Conservation (phyloP, 495 filamentous ascomycete species). For the Xylaria grammica region DNA sequence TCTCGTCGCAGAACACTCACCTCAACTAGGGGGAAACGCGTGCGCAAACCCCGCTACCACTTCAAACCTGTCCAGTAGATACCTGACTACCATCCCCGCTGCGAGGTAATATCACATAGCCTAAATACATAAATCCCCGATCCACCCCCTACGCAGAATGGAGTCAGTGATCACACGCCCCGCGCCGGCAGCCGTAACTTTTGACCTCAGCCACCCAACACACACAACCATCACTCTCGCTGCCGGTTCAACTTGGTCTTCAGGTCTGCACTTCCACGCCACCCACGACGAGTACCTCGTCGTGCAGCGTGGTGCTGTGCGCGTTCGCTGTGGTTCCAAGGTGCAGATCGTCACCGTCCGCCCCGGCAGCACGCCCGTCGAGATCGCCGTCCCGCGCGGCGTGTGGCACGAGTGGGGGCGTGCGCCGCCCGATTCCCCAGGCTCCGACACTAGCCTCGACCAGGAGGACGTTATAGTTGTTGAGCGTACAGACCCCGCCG, state of each 20-base stretch:
- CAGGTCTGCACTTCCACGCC: not conserved
- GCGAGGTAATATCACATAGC: too few relatives aligned
- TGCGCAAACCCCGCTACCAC: too few relatives aligned
- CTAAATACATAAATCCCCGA: too few relatives aligned
- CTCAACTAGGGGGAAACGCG: too few relatives aligned
- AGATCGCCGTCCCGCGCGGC: not conserved
- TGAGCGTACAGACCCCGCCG: not conserved
- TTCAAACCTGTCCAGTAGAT: too few relatives aligned
- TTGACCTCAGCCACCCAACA: not conserved
- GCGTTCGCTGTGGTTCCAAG: not conserved
- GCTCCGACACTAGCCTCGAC: not conserved
- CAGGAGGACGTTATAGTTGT: not conserved
- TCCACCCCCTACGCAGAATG: too few relatives aligned
- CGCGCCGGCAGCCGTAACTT: not conserved
- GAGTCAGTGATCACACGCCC: not conserved
- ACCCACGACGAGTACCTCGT: not conserved
- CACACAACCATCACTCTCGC: not conserved
- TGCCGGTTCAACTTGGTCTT: not conserved
- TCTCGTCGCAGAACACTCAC: too few relatives aligned
- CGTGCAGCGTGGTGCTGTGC: not conserved
- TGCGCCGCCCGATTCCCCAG: not conserved
- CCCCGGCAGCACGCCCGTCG: not conserved
- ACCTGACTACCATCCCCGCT: too few relatives aligned
- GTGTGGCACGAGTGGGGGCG: not conserved
- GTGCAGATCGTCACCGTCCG: not conserved